Base-by-base conservation (phyloP, 2,329 filamentous ascomycete genomes). In the Pseudopyrenochaeta lycopersici region DNA sequence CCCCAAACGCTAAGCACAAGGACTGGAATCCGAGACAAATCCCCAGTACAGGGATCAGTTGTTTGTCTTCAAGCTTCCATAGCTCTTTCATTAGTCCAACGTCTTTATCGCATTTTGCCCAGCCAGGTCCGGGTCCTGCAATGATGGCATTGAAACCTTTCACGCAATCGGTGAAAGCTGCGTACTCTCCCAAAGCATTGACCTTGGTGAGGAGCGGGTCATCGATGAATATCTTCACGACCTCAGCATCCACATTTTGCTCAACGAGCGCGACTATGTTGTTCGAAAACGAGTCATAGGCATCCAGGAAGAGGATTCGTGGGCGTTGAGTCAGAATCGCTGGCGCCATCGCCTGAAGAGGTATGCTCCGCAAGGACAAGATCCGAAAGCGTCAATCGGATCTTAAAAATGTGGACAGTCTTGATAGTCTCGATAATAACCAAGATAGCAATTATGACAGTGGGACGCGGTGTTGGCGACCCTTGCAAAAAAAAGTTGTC, bases 271-370 rank as follows among this genome's bases (percentile, higher is more conserved):
- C 88, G 47, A 96, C 87, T 67, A 98, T 95, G 78, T 97, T 98
- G 78, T 96, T 93, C 49, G 92, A 91, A 77, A 97, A 99, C 36
- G 93, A 97, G 79, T 99, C 95, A 77, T 96, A 96, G 58, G 94
- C 93, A 75, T 98, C 95, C 63, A 99, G 83, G 77, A 96, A 97
- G 59, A 98, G 85, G 58, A 98, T 89, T 55, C 80, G 80, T 15
- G 63, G 62, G 41, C 60, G 60, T 48, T 60, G 60, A 51, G 60
- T 64, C 46, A 60, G 49, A 53, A 66, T 45, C 30, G 66, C 66
- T 39, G 66, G 66, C 45, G 72, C 65, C 72, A 75, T 74, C 32
- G 45, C 29, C 40, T 27, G 21, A n/a, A 15, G 18, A 17, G 29
- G 15, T 15, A 5, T 14, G 36, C 10, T 2, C 31, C 20, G 15